Evolutionary conservation across 176 grass and related monocot genomes (phyloP).

Genomic region (Saccharum officinarum): DNA sequence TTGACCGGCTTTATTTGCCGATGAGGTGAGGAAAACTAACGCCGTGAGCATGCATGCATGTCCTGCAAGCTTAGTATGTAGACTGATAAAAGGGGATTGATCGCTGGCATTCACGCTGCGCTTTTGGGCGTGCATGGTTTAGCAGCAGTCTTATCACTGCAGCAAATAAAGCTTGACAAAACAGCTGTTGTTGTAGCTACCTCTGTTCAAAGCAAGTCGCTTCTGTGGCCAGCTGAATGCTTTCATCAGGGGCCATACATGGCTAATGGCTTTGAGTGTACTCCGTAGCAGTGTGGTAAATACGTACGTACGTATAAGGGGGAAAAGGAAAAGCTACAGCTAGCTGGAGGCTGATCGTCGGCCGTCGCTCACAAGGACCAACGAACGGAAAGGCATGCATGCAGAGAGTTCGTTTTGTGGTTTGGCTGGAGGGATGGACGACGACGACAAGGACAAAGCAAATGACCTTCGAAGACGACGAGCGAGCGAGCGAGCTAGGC

Average conservation of each 20-base stretch:
- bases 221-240: too few relatives aligned
- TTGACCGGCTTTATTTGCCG: conserved; percentile 60
- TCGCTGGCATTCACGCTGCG: conserved; percentile 25
- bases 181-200: neutral
- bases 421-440: neutral
- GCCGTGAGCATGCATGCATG: neutral
- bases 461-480: neutral
- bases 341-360: too few relatives aligned
- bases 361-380: too few relatives aligned
- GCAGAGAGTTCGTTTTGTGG: neutral
- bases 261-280: too few relatives aligned
- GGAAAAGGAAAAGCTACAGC: too few relatives aligned
- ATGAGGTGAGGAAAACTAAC: neutral
- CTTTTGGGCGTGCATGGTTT: conserved; percentile 31
- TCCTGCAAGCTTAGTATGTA: neutral
- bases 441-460: neutral
- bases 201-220: too few relatives aligned
- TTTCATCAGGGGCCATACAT: too few relatives aligned
- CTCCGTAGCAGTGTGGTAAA: too few relatives aligned
- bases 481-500: too few relatives aligned
- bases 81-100: conserved; percentile 11
- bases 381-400: too few relatives aligned
- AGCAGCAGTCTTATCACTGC: conserved; percentile 21
- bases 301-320: too few relatives aligned
- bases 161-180: conserved; percentile 20